A percentile compares a stretch with the other conserved stretches of the same genome.
Conservation (phyloP, 768 basidiomycete genomes). For the Tulasnella sp. region DNA sequence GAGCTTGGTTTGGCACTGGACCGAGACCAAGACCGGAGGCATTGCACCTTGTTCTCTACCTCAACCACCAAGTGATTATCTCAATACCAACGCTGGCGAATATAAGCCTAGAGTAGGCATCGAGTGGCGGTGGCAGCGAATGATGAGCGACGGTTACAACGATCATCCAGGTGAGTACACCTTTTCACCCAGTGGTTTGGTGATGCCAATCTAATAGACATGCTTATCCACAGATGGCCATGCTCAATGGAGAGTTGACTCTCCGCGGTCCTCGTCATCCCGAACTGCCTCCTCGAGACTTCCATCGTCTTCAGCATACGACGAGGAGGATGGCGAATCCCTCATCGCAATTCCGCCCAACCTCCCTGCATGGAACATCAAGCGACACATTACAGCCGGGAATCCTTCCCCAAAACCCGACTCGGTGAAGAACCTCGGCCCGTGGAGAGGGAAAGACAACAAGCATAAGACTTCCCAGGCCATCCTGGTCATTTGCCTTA, state of each 20-base stretch:
- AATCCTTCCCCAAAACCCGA: slow-evolving; percentile 64
- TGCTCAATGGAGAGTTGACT: slow-evolving; percentile 19
- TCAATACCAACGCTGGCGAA: neutral
- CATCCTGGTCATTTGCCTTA: slow-evolving; percentile 86
- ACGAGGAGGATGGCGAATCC: slow-evolving; percentile 29
- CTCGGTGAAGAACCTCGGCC: slow-evolving; percentile 28
- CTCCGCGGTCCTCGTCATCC: slow-evolving; percentile 27
- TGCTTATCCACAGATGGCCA: neutral
- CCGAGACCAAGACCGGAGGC: neutral
- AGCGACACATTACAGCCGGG: slow-evolving; percentile 88
- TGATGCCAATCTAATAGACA: too few species aligned
- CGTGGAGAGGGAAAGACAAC: slow-evolving; percentile 52
- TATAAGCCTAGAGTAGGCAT: neutral
- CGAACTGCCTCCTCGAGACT: slow-evolving; percentile 20
- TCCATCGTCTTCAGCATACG: slow-evolving; percentile 20
- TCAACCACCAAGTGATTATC: neutral
- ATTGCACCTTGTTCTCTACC: neutral
- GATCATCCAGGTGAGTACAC: neutral
- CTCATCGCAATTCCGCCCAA: slow-evolving; percentile 37
- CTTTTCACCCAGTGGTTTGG: neutral
- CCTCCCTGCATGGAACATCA: slow-evolving; percentile 44
- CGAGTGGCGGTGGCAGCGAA: slow-evolving; percentile 4
- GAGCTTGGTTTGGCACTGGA: slow-evolving; percentile 5
- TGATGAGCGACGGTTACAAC: slow-evolving; percentile 22
- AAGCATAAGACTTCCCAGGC: slow-evolving; percentile 92